phyloP scores from a whole-genome alignment of 2,329 filamentous ascomycete genomes.

The Rutstroemia sp. region DNA sequence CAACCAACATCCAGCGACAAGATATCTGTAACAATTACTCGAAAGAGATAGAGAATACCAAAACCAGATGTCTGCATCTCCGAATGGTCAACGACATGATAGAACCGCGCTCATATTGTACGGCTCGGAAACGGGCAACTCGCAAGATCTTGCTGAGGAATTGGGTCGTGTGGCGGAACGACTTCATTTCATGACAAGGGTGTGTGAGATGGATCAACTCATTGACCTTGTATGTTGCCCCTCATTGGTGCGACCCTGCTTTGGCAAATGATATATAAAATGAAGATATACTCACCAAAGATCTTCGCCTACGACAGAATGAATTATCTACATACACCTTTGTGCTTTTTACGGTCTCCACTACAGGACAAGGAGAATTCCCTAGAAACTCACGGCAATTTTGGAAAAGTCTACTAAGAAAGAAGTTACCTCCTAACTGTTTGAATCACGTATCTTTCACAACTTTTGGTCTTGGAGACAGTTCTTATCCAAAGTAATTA shows the following conservation, averaged over 20 bases:
- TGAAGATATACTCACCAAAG: not conserved
- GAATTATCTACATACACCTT: conserved; percentile 45
- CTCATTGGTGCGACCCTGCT: conserved; percentile 5
- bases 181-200: conserved; percentile 67
- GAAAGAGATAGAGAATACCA: no score
- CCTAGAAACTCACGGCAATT: conserved; percentile 75
- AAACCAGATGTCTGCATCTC: not conserved
- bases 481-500: conserved; percentile 79
- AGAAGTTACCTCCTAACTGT: conserved; percentile 65
- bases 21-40: no score
- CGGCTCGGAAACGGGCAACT: conserved; percentile 91
- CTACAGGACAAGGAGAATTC: conserved; percentile 90
- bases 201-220: conserved; percentile 65
- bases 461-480: conserved; percentile 88
- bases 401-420: conserved; percentile 78
- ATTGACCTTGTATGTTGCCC: conserved; percentile 59
- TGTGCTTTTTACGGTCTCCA: conserved; percentile 78
- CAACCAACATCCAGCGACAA: no score
- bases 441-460: conserved; percentile 66
- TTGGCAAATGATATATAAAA: not conserved
- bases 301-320: conserved; percentile 33
- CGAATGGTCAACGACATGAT: conserved; percentile 22
- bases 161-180: conserved; percentile 67
- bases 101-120: conserved; percentile 68
- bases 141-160: conserved; percentile 85